A percentile compares a stretch with the other conserved stretches of the same genome.
Conservation (phyloP, 176 grass and related monocot species). For the Oryza meyeriana region DNA sequence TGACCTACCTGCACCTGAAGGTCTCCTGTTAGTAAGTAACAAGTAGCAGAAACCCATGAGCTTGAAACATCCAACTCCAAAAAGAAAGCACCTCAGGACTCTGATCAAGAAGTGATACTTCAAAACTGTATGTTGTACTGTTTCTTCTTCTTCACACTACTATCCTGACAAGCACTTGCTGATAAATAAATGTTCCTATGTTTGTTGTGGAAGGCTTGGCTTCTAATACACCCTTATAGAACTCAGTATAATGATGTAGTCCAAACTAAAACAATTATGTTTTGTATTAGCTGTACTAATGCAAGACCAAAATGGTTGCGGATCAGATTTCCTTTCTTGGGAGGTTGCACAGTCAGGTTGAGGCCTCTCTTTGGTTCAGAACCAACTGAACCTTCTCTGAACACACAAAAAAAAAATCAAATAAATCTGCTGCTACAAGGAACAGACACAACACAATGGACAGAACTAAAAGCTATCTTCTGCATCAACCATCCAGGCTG, state of each 20-base stretch:
- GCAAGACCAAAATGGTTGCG: neutral
- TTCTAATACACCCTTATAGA: neutral
- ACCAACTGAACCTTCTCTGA: conserved; percentile 13
- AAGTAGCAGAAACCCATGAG: too few species aligned
- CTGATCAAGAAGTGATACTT: too few species aligned
- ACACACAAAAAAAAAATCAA: neutral
- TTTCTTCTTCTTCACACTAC: too few species aligned
- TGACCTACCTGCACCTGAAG: too few species aligned
- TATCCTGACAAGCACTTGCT: neutral
- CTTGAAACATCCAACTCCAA: too few species aligned
- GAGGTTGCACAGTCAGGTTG: conserved; percentile 20
- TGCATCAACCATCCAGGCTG: conserved; percentile 38
- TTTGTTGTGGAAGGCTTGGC: neutral
- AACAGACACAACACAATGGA: neutral
- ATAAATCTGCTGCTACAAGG: neutral
- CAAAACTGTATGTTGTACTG: too few species aligned
- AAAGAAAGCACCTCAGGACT: too few species aligned
- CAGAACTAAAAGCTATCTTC: conserved; percentile 6
- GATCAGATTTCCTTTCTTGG: neutral
- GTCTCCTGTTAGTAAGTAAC: too few species aligned
- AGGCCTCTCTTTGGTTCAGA: neutral
- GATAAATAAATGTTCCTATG: too few species aligned
- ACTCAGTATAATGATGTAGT: neutral
- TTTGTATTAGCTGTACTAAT: neutral
- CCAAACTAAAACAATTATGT: neutral